Evolutionary conservation across 2,329 filamentous ascomycete species (phyloP).

Genomic region (Talaromyces funiculosus): DNA sequence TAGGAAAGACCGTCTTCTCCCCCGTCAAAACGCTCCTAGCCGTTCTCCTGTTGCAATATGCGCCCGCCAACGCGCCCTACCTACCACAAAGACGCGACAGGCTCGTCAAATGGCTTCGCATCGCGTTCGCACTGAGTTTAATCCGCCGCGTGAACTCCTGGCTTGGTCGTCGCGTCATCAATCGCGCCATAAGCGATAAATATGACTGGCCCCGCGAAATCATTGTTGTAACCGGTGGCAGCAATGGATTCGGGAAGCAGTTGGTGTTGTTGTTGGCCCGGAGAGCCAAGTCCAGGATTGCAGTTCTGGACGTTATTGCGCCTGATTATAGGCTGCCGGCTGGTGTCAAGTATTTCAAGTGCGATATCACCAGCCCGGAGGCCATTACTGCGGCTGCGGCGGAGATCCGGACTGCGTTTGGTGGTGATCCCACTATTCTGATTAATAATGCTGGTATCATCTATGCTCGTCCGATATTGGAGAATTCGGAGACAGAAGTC

Average conservation of each 20-base stretch:
- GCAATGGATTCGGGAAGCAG: slow-evolving; percentile 64
- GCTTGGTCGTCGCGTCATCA: slow-evolving; percentile 47
- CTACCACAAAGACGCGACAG: slow-evolving; percentile 17
- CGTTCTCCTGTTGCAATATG: slow-evolving; percentile 58
- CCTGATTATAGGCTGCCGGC: slow-evolving; percentile 36
- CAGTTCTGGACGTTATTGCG: slow-evolving; percentile 64
- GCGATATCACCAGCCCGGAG: slow-evolving; percentile 23
- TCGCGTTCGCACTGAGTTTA: slow-evolving; percentile 50
- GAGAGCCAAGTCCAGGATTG: slow-evolving; percentile 56
- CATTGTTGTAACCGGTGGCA: slow-evolving; percentile 68
- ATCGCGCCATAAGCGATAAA: slow-evolving; percentile 36
- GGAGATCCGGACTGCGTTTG: slow-evolving; percentile 28
- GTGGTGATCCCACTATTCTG: slow-evolving; percentile 34
- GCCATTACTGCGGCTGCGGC: slow-evolving; percentile 22
- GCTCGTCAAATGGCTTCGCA: slow-evolving; percentile 49
- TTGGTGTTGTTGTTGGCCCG: slow-evolving; percentile 62
- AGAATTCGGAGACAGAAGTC: slow-evolving; percentile 35
- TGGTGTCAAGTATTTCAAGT: slow-evolving; percentile 21
- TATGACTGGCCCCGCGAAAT: slow-evolving; percentile 60
- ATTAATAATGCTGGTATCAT: slow-evolving; percentile 46
- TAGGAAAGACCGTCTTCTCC: slow-evolving; percentile 59
- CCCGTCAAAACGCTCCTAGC: slow-evolving; percentile 60
- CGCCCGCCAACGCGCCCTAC: slow-evolving; percentile 34
- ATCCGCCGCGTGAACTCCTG: slow-evolving; percentile 45
- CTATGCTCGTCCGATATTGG: slow-evolving; percentile 37